Evolutionary conservation across 2,329 filamentous ascomycete genomes (phyloP), one percentile per base, ranked within the genome.

Genomic region (Acephala macrosclerotiorum): DNA sequence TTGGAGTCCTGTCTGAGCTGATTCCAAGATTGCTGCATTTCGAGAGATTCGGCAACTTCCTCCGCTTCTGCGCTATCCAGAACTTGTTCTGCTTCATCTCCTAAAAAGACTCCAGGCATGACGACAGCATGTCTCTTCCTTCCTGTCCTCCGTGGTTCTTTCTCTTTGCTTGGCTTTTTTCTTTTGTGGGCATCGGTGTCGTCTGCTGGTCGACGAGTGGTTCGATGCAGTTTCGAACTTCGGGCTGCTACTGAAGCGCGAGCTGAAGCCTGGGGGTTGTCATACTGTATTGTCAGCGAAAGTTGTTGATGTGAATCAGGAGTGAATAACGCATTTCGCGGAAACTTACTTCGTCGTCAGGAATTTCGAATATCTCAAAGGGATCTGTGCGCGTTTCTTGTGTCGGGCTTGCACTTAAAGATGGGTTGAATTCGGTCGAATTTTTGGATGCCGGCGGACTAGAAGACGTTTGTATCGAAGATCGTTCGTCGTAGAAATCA

Each of bases 281-380:
- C 22, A 26, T 53, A 16, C 20, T n/a, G 18, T 3, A 42, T 42
- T 42, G 18, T 14, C 38, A n/a, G 18, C 14, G 4, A n/a, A 42
- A 3, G 12, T n/a, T n/a, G 16, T n/a, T 47, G n/a, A n/a, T n/a
- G 22, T 62, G 6, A 25, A 7, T 8, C 20, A 33, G 20, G 8
- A 1, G 35, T 18, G 18, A 33, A 25, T 1, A 35, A 9, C 1
- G 1, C 14, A 42, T 42, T 42, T 3, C 8, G 18, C 20, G 4
- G 12, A 18, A 22, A 40, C 40, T 20, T 58, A 65, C 63, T 18
- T 40, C 51, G 29, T 61, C 58, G n/a, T 65, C 51, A 3, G 58
- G 40, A 40, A 60, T 42, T 45, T 65, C 63, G 20, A 20, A 61
- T 12, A 58, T 51, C 36, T 58, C 49, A 16, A n/a, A 2, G 1